Conservation (phyloP, 257 asterid species). For the Linderniella brevidens region DNA sequence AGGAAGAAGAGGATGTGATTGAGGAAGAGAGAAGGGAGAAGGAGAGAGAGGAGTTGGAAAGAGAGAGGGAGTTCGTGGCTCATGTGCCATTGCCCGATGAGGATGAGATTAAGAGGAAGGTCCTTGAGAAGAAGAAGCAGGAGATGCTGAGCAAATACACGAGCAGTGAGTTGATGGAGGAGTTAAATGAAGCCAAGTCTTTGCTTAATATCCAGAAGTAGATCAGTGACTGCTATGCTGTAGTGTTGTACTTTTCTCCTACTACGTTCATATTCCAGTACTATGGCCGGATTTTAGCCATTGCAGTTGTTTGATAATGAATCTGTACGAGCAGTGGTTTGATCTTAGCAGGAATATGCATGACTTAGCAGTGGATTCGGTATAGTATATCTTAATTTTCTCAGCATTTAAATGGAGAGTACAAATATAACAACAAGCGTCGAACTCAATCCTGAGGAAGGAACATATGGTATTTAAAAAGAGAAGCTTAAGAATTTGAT, state of each 20-base stretch:
- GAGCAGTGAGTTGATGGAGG: constrained; percentile 59
- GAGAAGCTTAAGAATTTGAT: constrained; percentile 7
- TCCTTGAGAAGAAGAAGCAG: constrained; percentile 71
- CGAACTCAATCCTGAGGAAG: no score
- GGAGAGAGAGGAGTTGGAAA: constrained; percentile 54
- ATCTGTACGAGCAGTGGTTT: no score
- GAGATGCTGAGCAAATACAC: constrained; percentile 77
- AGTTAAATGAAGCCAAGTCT: constrained; percentile 54
- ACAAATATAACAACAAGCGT: no score
- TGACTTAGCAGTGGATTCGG: no score
- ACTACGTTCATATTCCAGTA: no score
- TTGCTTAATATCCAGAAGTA: constrained; percentile 72
- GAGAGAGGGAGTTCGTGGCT: constrained; percentile 59
- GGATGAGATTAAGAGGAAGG: constrained; percentile 76
- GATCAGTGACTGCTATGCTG: constrained; percentile 10
- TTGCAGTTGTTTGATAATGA: no score
- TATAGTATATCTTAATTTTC: no score
- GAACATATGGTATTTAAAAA: no score
- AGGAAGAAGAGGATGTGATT: constrained; percentile 86
- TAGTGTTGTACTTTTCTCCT: neutral
- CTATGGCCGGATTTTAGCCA: no score
- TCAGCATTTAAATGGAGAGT: no score
- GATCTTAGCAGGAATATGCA: no score
- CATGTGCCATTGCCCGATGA: constrained; percentile 93
- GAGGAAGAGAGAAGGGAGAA: constrained; percentile 71